phyloP scores from a whole-genome alignment of 225 moss, liverwort and hornwort genomes.

The Pseudisothecium myosuroides region DNA sequence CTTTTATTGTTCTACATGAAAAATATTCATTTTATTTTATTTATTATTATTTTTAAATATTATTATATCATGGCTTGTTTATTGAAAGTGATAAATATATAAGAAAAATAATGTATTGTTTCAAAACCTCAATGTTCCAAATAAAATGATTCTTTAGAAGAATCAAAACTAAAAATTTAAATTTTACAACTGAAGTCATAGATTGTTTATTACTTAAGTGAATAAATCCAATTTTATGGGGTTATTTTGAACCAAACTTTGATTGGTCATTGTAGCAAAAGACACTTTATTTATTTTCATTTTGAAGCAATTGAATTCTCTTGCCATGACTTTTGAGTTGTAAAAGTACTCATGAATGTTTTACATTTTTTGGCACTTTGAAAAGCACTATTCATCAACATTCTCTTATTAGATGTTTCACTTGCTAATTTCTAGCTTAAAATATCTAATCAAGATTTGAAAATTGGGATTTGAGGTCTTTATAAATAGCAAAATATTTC shows the following conservation, averaged over 20 bases:
- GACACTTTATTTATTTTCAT: neutral
- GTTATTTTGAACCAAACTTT: no score
- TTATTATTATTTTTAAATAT: no score
- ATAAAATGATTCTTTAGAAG: fast-evolving
- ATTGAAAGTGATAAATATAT: neutral
- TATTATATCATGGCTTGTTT: neutral
- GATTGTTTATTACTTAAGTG: neutral
- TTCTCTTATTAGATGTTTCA: fast-evolving
- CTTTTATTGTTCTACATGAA: fast-evolving
- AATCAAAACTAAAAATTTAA: neutral
- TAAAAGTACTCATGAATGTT: neutral
- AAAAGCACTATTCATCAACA: neutral
- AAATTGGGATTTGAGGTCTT: neutral
- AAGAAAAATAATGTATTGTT: neutral
- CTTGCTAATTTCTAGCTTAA: no score
- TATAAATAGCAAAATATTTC: neutral
- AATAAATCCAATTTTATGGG: neutral
- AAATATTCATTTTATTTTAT: no score
- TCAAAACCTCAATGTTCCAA: neutral
- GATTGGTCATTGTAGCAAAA: no score
- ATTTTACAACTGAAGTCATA: neutral
- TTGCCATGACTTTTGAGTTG: neutral
- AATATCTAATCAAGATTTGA: fast-evolving
- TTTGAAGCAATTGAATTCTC: fast-evolving
- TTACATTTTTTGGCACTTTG: neutral